Base-by-base conservation (phyloP, 1,284 basidiomycete genomes). In the Peniophora sp. region DNA sequence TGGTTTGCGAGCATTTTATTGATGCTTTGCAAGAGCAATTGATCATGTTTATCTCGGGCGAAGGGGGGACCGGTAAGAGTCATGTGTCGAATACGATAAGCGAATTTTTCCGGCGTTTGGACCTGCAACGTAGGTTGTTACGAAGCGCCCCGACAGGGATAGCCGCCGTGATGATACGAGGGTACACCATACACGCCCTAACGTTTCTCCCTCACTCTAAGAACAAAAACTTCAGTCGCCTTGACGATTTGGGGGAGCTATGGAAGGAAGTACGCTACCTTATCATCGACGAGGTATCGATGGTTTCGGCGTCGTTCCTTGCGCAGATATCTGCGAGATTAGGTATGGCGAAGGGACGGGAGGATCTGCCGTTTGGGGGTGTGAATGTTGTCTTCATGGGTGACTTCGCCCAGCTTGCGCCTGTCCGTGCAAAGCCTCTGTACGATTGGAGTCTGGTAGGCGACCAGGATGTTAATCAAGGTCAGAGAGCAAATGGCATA, bases 41-140 rank as follows among this genome's bases (percentile, higher is more conserved):
- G 3, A 17, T 56, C 12, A 52, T 55, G 51, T 55, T 54, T 17
- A 46, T 59, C 5, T 36, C 51, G 1, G 58, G 58, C 0, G 54
- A 57, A 0, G 58, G 58, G 0, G 58, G 58, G 9, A 57, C 58
- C 0, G 58, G 58, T 0, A 59, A 59, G 34, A 52, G 51, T 2
- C 52, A 59, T 41, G 51, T 59, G 0, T 52, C 57, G 3, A 47
- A 50, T 1, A 50, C 58, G 5, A 43, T 59, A 10, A 45, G 22
- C 2, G 49, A 47, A 17, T 43, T 43, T 20, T 48, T 53, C 17
- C 17, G 39, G 0, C 12, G 50, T 2, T 50, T 49, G 3, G 32
- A 27, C 8, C 20, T 43, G 1, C 2, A 25, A 2, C 17, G 27
- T 2, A 8, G 27, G 2, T 20, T 57, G 2, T 16, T 57, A 8